Conservation (phyloP, 371 early-diverging fungal species). For the Funneliformis caledonium region DNA sequence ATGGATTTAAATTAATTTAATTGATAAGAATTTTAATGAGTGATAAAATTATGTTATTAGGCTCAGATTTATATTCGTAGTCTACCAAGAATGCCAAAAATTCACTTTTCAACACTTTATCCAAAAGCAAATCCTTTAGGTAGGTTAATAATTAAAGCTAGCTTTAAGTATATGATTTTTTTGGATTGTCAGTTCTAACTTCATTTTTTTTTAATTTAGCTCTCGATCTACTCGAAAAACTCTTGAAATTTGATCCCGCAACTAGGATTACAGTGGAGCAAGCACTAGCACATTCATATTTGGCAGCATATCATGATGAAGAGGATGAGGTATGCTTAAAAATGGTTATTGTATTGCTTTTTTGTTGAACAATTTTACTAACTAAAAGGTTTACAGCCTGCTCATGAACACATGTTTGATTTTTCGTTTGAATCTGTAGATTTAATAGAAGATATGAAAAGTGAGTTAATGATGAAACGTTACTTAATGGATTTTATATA, state of each 20-base stretch:
- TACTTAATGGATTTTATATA: background rate
- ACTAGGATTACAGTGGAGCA: conserved; percentile 67
- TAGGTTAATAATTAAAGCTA: conserved; percentile 31
- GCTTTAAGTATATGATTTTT: background rate
- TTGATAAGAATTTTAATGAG: background rate
- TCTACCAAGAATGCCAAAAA: conserved; percentile 86
- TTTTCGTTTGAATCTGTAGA: conserved; percentile 92
- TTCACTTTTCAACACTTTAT: conserved; percentile 85
- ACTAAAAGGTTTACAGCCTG: conserved; percentile 51
- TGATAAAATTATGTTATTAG: conserved; percentile 46
- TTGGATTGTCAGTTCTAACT: conserved; percentile 5
- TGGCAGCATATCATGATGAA: conserved; percentile 52
- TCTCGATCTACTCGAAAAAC: conserved; percentile 62
- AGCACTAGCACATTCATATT: conserved; percentile 71
- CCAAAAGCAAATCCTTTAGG: conserved; percentile 68
- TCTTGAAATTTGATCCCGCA: conserved; percentile 70
- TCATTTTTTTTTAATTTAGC: conserved; percentile 49
- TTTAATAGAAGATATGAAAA: conserved; percentile 85
- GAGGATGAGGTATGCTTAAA: conserved; percentile 49
- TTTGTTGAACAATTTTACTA: background rate
- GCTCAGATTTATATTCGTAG: conserved; percentile 95
- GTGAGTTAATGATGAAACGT: conserved; percentile 52
- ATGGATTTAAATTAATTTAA: background rate
- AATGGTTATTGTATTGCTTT: background rate
- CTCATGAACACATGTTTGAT: conserved; percentile 77